Conservation (phyloP, 768 basidiomycete genomes). For the Suillus discolor region DNA sequence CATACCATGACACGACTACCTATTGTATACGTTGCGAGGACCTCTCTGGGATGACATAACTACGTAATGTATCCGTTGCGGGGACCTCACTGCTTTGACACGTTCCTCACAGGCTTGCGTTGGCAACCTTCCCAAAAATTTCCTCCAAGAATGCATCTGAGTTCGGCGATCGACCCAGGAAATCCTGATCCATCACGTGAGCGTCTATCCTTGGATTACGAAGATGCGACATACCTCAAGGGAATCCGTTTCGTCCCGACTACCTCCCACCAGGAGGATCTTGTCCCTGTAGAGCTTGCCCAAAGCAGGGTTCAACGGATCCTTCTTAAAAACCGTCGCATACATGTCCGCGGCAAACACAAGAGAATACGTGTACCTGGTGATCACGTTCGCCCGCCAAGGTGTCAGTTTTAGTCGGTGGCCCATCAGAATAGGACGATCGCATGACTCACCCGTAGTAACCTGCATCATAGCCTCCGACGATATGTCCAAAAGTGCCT, state of each 20-base stretch:
- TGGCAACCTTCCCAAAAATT: slow-evolving; percentile 52
- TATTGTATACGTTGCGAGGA: not conserved
- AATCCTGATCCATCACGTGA: slow-evolving; percentile 49
- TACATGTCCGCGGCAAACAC: slow-evolving; percentile 64
- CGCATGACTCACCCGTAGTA: slow-evolving; percentile 48
- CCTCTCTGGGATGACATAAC: not conserved
- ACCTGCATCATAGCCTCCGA: slow-evolving; percentile 69
- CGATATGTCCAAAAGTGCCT: slow-evolving; percentile 74
- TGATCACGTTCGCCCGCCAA: not conserved
- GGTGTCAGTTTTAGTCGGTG: not conserved
- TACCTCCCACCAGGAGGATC: slow-evolving; percentile 75
- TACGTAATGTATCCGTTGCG: not conserved
- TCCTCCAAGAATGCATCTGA: slow-evolving; percentile 74
- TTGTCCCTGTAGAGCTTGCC: slow-evolving; percentile 74
- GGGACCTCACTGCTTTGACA: no score
- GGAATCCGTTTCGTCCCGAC: slow-evolving; percentile 79
- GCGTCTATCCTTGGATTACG: not conserved
- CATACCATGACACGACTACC: not conserved
- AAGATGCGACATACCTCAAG: slow-evolving; percentile 54
- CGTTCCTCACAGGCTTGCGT: slow-evolving; percentile 33
- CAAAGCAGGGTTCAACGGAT: slow-evolving; percentile 69
- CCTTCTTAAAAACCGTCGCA: slow-evolving; percentile 76
- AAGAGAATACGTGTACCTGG: slow-evolving; percentile 72
- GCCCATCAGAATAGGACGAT: not conserved
- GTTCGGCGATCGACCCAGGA: slow-evolving; percentile 76